phyloP scores from a whole-genome alignment of 805 yeast genomes.

The Spathaspora arborariae region DNA sequence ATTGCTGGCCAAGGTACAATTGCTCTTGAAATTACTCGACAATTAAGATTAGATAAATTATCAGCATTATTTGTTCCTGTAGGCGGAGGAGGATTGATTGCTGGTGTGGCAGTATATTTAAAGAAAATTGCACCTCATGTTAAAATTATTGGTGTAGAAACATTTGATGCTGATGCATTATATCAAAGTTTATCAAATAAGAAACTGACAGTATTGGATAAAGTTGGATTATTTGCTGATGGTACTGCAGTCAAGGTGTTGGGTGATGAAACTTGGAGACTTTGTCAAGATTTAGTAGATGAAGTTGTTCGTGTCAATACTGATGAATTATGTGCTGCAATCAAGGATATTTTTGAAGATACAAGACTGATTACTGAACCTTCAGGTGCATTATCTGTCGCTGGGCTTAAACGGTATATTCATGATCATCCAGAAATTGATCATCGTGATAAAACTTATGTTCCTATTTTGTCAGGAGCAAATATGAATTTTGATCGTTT shows the following conservation, averaged over 20 bases:
- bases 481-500: constrained; percentile 97
- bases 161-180: constrained; percentile 93
- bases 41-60: constrained; percentile 69
- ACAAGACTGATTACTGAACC: constrained; percentile 94
- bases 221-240: constrained; percentile 97
- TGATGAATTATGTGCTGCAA: constrained; percentile 94
- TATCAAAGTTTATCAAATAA: constrained; percentile 60
- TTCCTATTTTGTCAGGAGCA: constrained; percentile 91
- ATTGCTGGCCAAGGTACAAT: constrained; percentile 99
- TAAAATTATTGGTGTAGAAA: constrained; percentile 92
- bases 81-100: constrained; percentile 96
- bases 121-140: constrained; percentile 98
- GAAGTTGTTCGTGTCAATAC: constrained; percentile 82
- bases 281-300: constrained; percentile 77
- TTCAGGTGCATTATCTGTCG: constrained; percentile 94
- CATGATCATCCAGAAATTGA: constrained; percentile 64
- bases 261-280: constrained; percentile 89
- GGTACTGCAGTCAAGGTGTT: constrained; percentile 93
- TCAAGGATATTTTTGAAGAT: constrained; percentile 94
- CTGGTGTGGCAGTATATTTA: constrained; percentile 87
- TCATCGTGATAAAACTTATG: constrained; percentile 66
- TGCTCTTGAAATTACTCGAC: constrained; percentile 89
- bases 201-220: constrained; percentile 51
- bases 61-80: constrained; percentile 88
- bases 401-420: constrained; percentile 86